These are phyloP conservation scores for Handroanthus guayacan DNA, from an alignment of 257 asterid genomes.

Conservation along the genomic window DNA sequence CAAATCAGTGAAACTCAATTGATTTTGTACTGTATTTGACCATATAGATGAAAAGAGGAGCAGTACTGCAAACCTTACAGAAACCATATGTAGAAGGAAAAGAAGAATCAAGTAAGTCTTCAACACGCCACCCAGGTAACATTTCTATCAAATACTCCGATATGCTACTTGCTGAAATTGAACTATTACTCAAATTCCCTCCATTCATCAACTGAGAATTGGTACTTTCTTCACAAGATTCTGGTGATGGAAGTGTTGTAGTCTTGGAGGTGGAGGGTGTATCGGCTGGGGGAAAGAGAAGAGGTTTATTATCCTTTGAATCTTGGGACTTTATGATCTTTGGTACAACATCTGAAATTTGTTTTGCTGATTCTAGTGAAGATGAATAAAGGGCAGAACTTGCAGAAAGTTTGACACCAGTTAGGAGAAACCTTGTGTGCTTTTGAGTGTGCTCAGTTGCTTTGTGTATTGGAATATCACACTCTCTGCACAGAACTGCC, in stretches of 20 bases:
- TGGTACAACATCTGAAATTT: conserved; percentile 45
- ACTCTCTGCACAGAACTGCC: conserved; percentile 82
- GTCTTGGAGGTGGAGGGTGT: conserved; percentile 37
- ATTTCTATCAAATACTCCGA: conserved; percentile 83
- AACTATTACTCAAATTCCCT: conserved; percentile 22
- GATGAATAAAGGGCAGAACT: conserved; percentile 53
- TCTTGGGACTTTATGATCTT: conserved; percentile 21
- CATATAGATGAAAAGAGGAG: not conserved
- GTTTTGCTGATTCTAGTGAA: conserved; percentile 30
- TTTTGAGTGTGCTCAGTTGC: conserved; percentile 75
- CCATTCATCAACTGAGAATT: not conserved
- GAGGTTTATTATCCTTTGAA: conserved; percentile 36
- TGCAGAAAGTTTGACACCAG: conserved; percentile 75
- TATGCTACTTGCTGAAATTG: conserved; percentile 58
- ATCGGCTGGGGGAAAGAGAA: conserved; percentile 21
- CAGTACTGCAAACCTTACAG: conserved; percentile 52
- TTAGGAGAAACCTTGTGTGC: conserved; percentile 79
- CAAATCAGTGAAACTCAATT: not conserved
- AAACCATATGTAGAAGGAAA: conserved; percentile 44
- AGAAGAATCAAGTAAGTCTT: conserved; percentile 71
- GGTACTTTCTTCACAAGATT: conserved; percentile 10
- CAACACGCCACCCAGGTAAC: conserved; percentile 93
- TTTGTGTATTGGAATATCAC: conserved; percentile 79
- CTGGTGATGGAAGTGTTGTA: conserved; percentile 29
- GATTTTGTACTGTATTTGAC: not conserved